Conservation (phyloP, 176 grass and related monocot species). For the Aegilops sharonensis region DNA sequence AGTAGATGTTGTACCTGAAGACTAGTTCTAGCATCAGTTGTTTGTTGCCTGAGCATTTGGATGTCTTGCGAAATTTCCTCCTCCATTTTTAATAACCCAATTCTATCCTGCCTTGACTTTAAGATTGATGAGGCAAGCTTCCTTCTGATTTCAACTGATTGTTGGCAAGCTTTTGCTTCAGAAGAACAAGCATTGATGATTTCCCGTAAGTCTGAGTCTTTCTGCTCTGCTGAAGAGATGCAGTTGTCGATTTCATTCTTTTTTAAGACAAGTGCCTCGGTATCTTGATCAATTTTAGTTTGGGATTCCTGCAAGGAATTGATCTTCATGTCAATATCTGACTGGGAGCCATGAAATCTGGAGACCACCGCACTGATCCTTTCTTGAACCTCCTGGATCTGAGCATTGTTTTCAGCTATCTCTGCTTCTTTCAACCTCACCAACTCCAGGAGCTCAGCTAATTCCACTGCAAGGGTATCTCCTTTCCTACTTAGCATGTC, state of each 20-base stretch:
- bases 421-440: constrained; percentile 84
- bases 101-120: constrained; percentile 79
- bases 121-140: constrained; percentile 66
- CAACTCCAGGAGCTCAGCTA: constrained; percentile 70
- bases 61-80: constrained; percentile 75
- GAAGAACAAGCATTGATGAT: constrained; percentile 53
- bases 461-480: constrained; percentile 61
- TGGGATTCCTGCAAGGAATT: constrained; percentile 52
- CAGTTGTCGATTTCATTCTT: constrained; percentile 72
- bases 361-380: constrained; percentile 59
- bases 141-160: constrained; percentile 57
- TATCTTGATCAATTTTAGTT: constrained; percentile 61
- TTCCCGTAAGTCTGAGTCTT: constrained; percentile 49
- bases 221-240: constrained; percentile 58
- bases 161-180: constrained; percentile 71
- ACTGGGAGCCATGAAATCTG: constrained; percentile 62
- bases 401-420: constrained; percentile 84
- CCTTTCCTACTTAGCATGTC: constrained; percentile 61
- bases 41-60: constrained; percentile 80
- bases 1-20: constrained; percentile 64
- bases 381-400: constrained; percentile 71
- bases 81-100: constrained; percentile 68
- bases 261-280: constrained; percentile 46
- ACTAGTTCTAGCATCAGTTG: constrained; percentile 72
- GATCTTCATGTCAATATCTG: constrained; percentile 68